phyloP scores from a whole-genome alignment of 441 rosid genomes.

The Gossypium lobatum region DNA sequence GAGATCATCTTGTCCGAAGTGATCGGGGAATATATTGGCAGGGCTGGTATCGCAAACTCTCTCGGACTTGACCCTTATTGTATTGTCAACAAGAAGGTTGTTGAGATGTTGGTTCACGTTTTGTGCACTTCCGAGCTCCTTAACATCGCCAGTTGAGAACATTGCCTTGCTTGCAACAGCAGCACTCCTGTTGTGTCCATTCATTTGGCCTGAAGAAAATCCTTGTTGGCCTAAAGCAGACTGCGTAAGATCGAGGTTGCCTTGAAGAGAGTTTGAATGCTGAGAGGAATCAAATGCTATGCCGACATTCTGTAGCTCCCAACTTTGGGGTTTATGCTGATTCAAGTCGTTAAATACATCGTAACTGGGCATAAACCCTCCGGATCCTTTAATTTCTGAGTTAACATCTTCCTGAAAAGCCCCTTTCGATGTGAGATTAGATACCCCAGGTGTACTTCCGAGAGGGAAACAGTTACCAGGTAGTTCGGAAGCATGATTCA shows the following conservation, averaged over 20 bases:
- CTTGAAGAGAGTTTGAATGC: conserved; percentile 31
- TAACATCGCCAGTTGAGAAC: conserved; percentile 27
- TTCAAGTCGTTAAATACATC: conserved; percentile 52
- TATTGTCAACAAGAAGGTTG: conserved; percentile 34
- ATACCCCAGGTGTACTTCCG: conserved; percentile 43
- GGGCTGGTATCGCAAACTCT: conserved; percentile 37
- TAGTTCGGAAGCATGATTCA: conserved; percentile 43
- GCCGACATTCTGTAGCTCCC: conserved; percentile 68
- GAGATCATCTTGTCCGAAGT: conserved; percentile 74
- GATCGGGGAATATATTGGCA: conserved; percentile 42
- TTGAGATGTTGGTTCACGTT: conserved; percentile 34
- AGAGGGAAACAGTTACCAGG: conserved; percentile 51
- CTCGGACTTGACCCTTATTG: conserved; percentile 65
- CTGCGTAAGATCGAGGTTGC: conserved; percentile 30
- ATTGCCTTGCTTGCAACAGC: conserved; percentile 29
- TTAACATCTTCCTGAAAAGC: conserved; percentile 53
- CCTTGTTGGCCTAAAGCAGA: conserved; percentile 46
- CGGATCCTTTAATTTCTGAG: conserved; percentile 47
- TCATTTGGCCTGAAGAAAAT: conserved; percentile 49
- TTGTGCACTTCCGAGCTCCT: conserved; percentile 28
- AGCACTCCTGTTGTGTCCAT: conserved; percentile 32
- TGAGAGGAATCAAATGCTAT: conserved; percentile 45
- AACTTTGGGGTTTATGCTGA: conserved; percentile 50
- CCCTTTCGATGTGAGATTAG: conserved; percentile 39
- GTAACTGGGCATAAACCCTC: conserved; percentile 41